Percentiles rank a stretch among this genome's conserved stretches.
phyloP scores from a whole-genome alignment of 768 basidiomycete genomes.

The Podaxis sp. region DNA sequence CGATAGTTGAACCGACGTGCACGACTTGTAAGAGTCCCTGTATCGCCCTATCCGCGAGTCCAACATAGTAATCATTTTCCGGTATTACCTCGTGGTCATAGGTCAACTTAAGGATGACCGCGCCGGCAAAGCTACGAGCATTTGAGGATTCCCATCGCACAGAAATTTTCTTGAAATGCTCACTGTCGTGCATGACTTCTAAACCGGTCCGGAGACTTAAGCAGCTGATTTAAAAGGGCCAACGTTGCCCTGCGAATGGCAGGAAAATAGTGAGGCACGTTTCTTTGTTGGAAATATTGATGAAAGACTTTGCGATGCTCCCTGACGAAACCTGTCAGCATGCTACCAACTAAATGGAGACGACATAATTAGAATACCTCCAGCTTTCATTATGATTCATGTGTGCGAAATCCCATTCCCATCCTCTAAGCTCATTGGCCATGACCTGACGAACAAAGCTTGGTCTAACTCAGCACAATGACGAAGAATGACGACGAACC shows the following conservation, averaged over 20 bases:
- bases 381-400: conserved; percentile 30
- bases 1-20: conserved; percentile 38
- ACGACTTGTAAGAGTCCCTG: conserved; percentile 25
- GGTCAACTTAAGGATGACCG: conserved; percentile 35
- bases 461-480: background rate
- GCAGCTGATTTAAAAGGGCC: conserved; percentile 26
- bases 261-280: conserved; percentile 25
- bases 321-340: conserved; percentile 16
- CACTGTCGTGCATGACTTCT: conserved; percentile 29
- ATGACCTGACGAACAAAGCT: conserved; percentile 21
- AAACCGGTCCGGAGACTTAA: conserved; percentile 28
- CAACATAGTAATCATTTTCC: conserved; percentile 37
- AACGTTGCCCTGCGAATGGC: conserved; percentile 23
- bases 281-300: conserved; percentile 35
- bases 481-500: conserved; percentile 14
- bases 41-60: conserved; percentile 25
- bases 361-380: conserved; percentile 19
- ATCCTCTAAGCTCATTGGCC: conserved; percentile 28
- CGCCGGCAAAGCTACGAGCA: conserved; percentile 27
- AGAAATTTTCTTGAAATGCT: conserved; percentile 9
- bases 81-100: conserved; percentile 40
- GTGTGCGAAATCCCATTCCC: conserved; percentile 32
- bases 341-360: background rate
- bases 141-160: background rate
- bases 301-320: conserved; percentile 33